Evolutionary conservation across 805 yeast species (phyloP).

Genomic region (Komagataella pastoris): DNA sequence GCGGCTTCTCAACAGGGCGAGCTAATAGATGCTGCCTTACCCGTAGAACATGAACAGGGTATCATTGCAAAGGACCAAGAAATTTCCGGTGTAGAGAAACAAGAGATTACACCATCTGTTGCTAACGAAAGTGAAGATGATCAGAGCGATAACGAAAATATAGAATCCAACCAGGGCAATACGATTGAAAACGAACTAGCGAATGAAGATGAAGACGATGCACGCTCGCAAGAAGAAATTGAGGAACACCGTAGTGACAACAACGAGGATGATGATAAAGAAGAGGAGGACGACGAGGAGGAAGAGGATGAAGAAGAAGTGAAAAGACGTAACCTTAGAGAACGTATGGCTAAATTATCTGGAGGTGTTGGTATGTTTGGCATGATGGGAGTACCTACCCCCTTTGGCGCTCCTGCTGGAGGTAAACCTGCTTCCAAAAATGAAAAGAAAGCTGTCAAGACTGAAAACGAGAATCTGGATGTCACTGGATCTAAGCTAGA

Average conservation of each 20-base stretch:
- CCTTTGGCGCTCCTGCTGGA: conserved; percentile 7
- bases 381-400: conserved; percentile 43
- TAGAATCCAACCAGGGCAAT: not conserved
- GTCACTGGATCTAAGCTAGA: not conserved
- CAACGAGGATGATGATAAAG: conserved; percentile 32
- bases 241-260: conserved; percentile 13
- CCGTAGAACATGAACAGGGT: not conserved
- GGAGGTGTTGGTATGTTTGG: conserved; percentile 78
- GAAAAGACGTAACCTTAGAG: conserved; percentile 65
- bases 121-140: no score
- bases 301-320: conserved; percentile 69
- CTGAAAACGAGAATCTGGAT: conserved; percentile 7
- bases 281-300: conserved; percentile 35
- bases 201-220: not conserved
- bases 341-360: conserved; percentile 91
- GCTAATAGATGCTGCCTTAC: not conserved
- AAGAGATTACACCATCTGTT: no score
- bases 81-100: not conserved
- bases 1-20: not conserved
- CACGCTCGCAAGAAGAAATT: not conserved
- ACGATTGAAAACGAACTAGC: not conserved
- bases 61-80: not conserved
- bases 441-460: conserved; percentile 13
- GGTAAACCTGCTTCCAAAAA: conserved; percentile 5
- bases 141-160: not conserved